Percentiles rank a stretch among this genome's conserved stretches.
Conservation (phyloP, 2,329 filamentous ascomycete species). For the Esteya vermicola region DNA sequence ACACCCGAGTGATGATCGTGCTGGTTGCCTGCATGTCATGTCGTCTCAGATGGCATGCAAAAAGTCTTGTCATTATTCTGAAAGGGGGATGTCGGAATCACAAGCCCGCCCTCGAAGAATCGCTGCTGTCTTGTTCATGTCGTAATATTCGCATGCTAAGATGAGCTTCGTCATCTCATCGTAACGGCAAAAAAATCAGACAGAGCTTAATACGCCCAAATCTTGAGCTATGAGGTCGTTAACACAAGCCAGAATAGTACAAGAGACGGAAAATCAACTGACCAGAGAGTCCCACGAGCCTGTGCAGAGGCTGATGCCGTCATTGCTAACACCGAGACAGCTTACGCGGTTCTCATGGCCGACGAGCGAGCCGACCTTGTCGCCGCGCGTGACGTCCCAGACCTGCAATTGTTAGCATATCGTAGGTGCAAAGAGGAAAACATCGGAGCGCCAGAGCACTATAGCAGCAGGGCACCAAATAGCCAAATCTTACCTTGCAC, state of each 20-base stretch:
- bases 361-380: constrained; percentile 91
- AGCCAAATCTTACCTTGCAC: constrained; percentile 76
- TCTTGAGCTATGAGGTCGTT: constrained; percentile 52
- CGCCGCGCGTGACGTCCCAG: constrained; percentile 92
- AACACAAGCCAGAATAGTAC: constrained; percentile 7
- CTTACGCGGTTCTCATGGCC: constrained; percentile 98
- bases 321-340: constrained; percentile 96
- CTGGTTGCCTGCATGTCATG: too few species aligned
- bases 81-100: too few species aligned
- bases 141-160: too few species aligned
- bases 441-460: too few species aligned
- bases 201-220: constrained; percentile 60
- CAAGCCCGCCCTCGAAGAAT: too few species aligned
- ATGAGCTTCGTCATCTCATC: too few species aligned
- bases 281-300: constrained; percentile 99
- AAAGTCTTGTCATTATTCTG: too few species aligned
- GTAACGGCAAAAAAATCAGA: constrained; percentile 6
- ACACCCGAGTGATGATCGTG: too few species aligned
- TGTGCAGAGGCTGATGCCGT: constrained; percentile 97
- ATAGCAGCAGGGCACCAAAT: too few species aligned
- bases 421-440: background rate
- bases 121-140: too few species aligned
- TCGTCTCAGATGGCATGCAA: too few species aligned
- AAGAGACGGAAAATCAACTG: constrained; percentile 26
- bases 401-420: constrained; percentile 41